Conservation (phyloP, 2,329 filamentous ascomycete species). For the Coniochaeta sp. region DNA sequence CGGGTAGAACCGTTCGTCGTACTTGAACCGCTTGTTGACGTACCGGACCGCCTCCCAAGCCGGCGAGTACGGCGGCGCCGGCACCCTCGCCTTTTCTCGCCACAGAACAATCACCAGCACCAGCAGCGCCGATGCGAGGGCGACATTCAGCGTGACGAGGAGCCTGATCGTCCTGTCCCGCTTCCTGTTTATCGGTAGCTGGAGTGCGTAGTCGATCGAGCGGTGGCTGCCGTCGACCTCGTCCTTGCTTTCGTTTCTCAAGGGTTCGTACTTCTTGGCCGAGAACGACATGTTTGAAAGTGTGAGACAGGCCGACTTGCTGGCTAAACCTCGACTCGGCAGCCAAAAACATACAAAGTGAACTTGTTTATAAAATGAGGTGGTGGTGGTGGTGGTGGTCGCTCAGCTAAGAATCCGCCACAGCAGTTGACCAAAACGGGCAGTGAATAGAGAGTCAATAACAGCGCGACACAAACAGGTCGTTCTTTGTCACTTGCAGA, state of each 20-base stretch:
- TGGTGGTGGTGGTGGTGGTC: not conserved
- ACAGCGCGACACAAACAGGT: not conserved
- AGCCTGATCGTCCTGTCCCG: not conserved
- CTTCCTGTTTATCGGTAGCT: not conserved
- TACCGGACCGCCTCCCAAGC: conserved; percentile 1
- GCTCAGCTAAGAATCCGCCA: not conserved
- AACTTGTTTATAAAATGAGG: not conserved
- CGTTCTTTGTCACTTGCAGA: not conserved
- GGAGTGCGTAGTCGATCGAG: not conserved
- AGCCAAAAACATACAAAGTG: not conserved
- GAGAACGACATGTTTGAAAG: not conserved
- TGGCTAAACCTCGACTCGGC: not conserved
- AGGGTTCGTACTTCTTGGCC: not conserved
- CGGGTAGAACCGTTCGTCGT: not conserved
- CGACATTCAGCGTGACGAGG: not conserved
- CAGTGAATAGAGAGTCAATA: conserved; percentile 3
- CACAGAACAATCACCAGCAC: not conserved
- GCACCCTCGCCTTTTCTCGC: not conserved
- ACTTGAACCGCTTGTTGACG: not conserved
- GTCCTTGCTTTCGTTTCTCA: not conserved
- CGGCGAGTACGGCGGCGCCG: not conserved
- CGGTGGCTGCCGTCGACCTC: not conserved
- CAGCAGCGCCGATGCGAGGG: not conserved
- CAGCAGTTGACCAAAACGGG: not conserved
- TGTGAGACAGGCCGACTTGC: not conserved